These are phyloP conservation scores for Neurospora sp. DNA, from an alignment of 495 filamentous ascomycete species.

Conservation along the genomic window DNA sequence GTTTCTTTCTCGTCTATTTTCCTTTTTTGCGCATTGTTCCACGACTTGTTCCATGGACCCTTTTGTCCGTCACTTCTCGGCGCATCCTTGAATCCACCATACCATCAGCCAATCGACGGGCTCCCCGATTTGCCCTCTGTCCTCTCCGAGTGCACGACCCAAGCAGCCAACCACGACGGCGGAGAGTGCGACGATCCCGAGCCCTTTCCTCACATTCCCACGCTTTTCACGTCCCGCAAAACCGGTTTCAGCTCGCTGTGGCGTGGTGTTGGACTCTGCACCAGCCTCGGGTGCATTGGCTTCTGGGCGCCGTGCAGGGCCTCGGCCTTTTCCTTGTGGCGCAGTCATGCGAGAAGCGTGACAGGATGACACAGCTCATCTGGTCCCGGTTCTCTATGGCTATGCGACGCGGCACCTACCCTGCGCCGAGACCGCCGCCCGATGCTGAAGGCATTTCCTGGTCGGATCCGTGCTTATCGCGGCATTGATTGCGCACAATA, in stretches of 20 bases:
- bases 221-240: background rate
- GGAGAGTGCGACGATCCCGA: background rate
- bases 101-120: background rate
- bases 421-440: background rate
- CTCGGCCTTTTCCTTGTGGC: background rate
- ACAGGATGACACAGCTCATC: background rate
- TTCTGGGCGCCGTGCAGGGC: background rate
- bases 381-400: background rate
- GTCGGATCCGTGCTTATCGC: background rate
- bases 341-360: background rate
- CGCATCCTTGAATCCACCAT: background rate
- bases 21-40: conserved; percentile 13
- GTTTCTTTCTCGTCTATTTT: conserved; percentile 23
- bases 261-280: background rate
- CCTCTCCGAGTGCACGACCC: background rate
- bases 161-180: background rate
- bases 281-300: background rate
- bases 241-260: background rate
- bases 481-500: background rate
- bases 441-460: background rate
- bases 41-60: conserved; percentile 17
- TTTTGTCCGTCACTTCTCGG: conserved; percentile 7
- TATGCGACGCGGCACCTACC: background rate
- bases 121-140: background rate
- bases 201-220: background rate